These are phyloP conservation scores for Aspergillus funiculosus DNA, from an alignment of 495 filamentous ascomycete genomes.

Conservation along the genomic window DNA sequence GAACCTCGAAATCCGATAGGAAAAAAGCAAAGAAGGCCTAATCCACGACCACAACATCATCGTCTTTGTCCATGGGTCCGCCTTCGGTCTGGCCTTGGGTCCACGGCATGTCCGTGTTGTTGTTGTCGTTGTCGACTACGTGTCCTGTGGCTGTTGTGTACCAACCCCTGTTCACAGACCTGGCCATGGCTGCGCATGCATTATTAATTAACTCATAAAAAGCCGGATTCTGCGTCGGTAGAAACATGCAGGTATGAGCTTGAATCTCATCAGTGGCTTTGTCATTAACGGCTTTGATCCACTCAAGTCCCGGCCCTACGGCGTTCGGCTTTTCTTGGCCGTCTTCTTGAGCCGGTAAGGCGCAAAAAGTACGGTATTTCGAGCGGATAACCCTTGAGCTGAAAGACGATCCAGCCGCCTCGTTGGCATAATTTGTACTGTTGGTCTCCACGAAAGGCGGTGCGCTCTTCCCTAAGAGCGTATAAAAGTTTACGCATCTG, in stretches of 20 bases:
- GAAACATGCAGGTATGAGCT: constrained; percentile 89
- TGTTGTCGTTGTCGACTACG: constrained; percentile 13
- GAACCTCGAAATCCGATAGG: not conserved
- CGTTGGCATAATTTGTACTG: constrained; percentile 17
- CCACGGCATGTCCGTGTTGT: constrained; percentile 12
- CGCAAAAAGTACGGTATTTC: constrained; percentile 75
- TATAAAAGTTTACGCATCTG: constrained; percentile 77
- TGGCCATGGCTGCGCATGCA: constrained; percentile 56
- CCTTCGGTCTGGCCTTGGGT: constrained; percentile 15
- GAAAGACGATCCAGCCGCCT: constrained; percentile 22
- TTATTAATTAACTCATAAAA: constrained; percentile 62
- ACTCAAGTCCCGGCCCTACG: constrained; percentile 39
- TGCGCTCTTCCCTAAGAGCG: constrained; percentile 65
- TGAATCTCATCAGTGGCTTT: constrained; percentile 68
- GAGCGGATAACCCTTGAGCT: constrained; percentile 39
- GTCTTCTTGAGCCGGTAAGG: constrained; percentile 58
- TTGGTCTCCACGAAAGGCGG: constrained; percentile 31
- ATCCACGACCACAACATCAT: constrained; percentile 39
- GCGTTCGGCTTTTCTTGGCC: constrained; percentile 18
- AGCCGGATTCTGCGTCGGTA: constrained; percentile 70
- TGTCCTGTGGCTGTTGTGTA: constrained; percentile 32
- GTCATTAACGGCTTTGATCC: constrained; percentile 68
- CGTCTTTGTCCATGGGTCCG: constrained; percentile 34
- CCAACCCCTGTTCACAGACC: constrained; percentile 42
- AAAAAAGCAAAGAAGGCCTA: constrained; percentile 13